Evolutionary conservation across 2,329 filamentous ascomycete species (phyloP), one percentile per base, ranked within the genome.

Genomic region (Nothophoma quercina): DNA sequence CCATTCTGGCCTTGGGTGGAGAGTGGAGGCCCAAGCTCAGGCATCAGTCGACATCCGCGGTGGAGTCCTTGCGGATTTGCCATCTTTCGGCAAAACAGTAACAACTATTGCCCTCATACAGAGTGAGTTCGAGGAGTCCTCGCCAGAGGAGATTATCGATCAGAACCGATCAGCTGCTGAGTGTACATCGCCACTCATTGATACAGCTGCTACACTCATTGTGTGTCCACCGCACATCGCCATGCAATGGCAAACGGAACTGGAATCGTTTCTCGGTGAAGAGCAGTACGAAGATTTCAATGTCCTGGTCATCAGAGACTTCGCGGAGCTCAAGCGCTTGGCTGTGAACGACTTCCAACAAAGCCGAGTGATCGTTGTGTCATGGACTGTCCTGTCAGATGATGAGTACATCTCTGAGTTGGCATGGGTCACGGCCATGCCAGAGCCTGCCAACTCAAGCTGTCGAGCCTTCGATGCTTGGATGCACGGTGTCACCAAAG

Each of bases 21-120:
- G 83, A 51, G 78, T 79, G 2, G 85, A 88, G 65, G 84, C 76
- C 1, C 72, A 69, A n/a, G 81, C 79, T n/a, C 60, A 78, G 52
- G 66, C 75, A 28, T 19, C 68, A n/a, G 40, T 75, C 44, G 28
- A 53, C 25, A 56, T 86, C 32, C 79, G 78, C 15, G 86, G 87
- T 10, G 87, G 86, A 5, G 77, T 89, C 15, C 75, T 88, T 26
- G 85, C 85, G 2, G 85, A 88, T 62, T 78, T 84, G 35, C 85
- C 88, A 26, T 86, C 84, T 0, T 89, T 86, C 63, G 87, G 87
- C 0, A 89, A 90, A 62, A 89, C 87, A 0, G 81, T 85, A 1
- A 81, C 83, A 0, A 81, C 80, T 2, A 75, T 89, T 10, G 85
- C 78, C 1, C 69, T 88, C 7, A 79, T 88, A 23, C 76, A 83